Base-by-base conservation (phyloP, 1,284 basidiomycete species). In the Retiboletus flavoniger region DNA sequence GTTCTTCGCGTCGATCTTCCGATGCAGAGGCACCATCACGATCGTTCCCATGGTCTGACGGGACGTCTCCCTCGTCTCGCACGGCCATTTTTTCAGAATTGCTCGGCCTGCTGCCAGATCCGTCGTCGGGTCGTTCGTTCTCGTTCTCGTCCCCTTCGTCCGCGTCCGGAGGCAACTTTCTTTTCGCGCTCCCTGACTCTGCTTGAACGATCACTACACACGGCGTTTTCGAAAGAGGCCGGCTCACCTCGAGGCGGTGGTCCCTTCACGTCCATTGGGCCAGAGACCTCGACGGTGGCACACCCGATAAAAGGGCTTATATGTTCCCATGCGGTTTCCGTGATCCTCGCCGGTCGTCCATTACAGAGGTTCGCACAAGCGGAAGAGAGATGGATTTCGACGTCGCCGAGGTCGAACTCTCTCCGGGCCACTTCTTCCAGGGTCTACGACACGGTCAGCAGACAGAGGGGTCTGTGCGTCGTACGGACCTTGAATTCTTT, bases 271-370 rank as follows among this genome's bases (percentile, higher is more conserved):
- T 6, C 14, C 10, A n/a, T 42, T 7, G 48, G 19, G 6, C 3
- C 44, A 0, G 34, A 29, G 24, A 53, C 48, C 26, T 55, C 42
- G 41, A 67, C 56, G 7, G 53, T 64, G 36, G 55, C 55, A 16
- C 67, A 69, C 4, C 68, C 67, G 26, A 70, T 67, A 44, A 50
- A 58, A 4, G 56, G 38, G 14, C 53, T 50, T 1, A 70, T 7
- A 0, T 56, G 48, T 35, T 45, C 56, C 66, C 66, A 67, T 21
- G 54, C 50, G 2, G 16, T 16, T 16, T 56, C 51, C 0, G 68
- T 64, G 47, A 67, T 69, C 40, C 63, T 47, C 4, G 61, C 68
- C 1, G 61, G 58, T 1, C 32, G 26, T 10, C 56, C 59, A 8
- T 53, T 34, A 29, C 63, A 69, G 3, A 66, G 42, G 19, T 57